Conservation (phyloP, 495 filamentous ascomycete genomes). For the Baudoinia panamericana region DNA sequence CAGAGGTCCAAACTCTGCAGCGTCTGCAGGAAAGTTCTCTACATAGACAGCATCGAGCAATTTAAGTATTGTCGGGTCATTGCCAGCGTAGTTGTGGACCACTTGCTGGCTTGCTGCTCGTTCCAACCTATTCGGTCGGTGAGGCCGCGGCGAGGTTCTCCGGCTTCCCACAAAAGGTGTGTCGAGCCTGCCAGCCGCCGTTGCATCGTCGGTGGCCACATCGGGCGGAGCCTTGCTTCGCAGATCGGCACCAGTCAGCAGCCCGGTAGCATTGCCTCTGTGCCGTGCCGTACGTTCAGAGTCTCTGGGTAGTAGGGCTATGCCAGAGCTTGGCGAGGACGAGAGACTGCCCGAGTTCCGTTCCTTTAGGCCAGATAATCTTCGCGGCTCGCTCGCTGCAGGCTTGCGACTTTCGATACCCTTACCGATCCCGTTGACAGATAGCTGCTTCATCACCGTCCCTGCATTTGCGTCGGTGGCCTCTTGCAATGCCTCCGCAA, state of each 20-base stretch:
- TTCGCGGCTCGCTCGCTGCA: background rate
- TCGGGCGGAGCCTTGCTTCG: constrained; percentile 59
- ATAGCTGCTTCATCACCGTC: background rate
- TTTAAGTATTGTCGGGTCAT: constrained; percentile 74
- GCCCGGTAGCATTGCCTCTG: constrained; percentile 67
- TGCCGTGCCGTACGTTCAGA: constrained; percentile 31
- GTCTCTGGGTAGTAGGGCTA: constrained; percentile 14
- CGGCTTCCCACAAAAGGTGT: constrained; percentile 6
- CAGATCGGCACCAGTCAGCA: constrained; percentile 65
- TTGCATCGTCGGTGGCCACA: constrained; percentile 15
- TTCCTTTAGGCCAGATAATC: constrained; percentile 7
- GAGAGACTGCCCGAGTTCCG: constrained; percentile 18
- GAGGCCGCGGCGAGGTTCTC: constrained; percentile 8
- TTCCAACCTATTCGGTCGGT: background rate
- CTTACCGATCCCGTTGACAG: background rate
- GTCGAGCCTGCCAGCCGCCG: constrained; percentile 15
- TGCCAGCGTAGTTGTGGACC: constrained; percentile 52
- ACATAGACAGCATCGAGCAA: constrained; percentile 81
- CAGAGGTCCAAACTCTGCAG: constrained; percentile 64
- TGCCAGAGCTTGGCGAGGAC: constrained; percentile 16
- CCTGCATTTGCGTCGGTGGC: constrained; percentile 48
- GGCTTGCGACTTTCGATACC: background rate
- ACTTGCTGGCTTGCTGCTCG: constrained; percentile 20
- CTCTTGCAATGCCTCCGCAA: constrained; percentile 81
- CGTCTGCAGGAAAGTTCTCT: constrained; percentile 78